A percentile compares a stretch with the other conserved stretches of the same genome.
phyloP scores from a whole-genome alignment of 495 filamentous ascomycete species.

The Aspergillus coremiiformis region DNA sequence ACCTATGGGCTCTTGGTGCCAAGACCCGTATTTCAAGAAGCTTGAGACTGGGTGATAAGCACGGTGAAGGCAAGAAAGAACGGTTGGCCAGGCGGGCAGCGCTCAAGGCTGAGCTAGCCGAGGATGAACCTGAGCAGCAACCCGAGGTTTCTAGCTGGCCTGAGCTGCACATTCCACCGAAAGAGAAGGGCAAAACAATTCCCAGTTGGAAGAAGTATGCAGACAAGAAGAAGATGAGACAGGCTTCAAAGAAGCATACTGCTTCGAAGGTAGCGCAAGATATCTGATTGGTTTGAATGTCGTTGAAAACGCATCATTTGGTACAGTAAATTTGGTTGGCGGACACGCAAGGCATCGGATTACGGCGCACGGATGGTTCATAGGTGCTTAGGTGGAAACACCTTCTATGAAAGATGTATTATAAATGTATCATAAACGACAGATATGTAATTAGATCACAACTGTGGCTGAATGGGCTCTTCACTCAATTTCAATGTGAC shows the following conservation, averaged over 20 bases:
- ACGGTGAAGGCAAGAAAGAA: constrained; percentile 49
- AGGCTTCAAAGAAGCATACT: constrained; percentile 29
- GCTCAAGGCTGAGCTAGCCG: constrained; percentile 23
- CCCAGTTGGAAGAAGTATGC: constrained; percentile 42
- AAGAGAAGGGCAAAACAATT: constrained; percentile 36
- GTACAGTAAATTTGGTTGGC: background rate
- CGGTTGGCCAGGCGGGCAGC: constrained; percentile 31
- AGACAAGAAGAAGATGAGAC: constrained; percentile 37
- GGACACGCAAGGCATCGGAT: background rate
- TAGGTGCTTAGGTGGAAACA: background rate
- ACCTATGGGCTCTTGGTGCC: constrained; percentile 90
- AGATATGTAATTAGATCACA: constrained; percentile 8
- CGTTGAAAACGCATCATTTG: background rate
- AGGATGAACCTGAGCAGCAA: constrained; percentile 18
- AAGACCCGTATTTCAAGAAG: constrained; percentile 66
- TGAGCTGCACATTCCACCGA: constrained; percentile 17
- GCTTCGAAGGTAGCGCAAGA: background rate
- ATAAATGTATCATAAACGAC: constrained; percentile 15
- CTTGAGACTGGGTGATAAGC: constrained; percentile 54
- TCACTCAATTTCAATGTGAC: constrained; percentile 13
- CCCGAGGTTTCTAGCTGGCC: constrained; percentile 27
- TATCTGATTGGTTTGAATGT: background rate
- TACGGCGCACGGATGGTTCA: background rate
- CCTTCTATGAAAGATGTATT: constrained; percentile 9
- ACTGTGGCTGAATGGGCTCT: constrained; percentile 11